Evolutionary conservation across 345 rosid genomes (phyloP), one percentile per base, ranked within the genome.

Genomic region (Isatis tinctoria): DNA sequence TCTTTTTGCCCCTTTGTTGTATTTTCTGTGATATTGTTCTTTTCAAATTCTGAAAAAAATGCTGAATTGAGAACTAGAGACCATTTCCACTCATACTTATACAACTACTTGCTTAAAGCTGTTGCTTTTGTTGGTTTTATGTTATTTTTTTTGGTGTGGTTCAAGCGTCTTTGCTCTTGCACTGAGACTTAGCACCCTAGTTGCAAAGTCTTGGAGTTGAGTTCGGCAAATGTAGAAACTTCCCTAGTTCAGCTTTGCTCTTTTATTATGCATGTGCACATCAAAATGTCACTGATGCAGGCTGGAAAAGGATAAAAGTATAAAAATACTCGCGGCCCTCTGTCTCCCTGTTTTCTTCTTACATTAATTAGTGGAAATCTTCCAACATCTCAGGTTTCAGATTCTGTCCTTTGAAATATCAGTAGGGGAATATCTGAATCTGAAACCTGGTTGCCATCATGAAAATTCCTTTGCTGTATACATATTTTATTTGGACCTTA

Each of bases 251-350:
- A 66, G 80, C 52, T 59, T 58, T 58, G 73, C 80, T 72, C 80
- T 51, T 43, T 77, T 75, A 64, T 72, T 72, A 44, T 62, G 54
- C 54, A 62, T 37, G 62, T 37, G 61, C 41, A 32, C 47, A 57
- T 65, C 76, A 65, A 11, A 37, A 66, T 77, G 57, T 77, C 80
- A 72, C 39, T 58, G 80, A 36, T 68, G 73, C 73, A 77, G 69
- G 59, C 77, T 72, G 65, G 4, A 18, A 65, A 72, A 49, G 80
- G 77, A 49, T 66, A 77, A 65, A 72, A 49, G 80, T 73, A 49
- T 66, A 77, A 14, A 53, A 63, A 28, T 53, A 35, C 59, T 33
- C 2, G 12, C 1, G 28, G 37, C 52, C 44, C 70, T 62, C 20
- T 12, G 6, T 51, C 24, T 41, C 28, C 48, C 5, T 30, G 48